Evolutionary conservation across 169 alveolate genomes (phyloP).

Genomic region (Plasmodium falciparum): DNA sequence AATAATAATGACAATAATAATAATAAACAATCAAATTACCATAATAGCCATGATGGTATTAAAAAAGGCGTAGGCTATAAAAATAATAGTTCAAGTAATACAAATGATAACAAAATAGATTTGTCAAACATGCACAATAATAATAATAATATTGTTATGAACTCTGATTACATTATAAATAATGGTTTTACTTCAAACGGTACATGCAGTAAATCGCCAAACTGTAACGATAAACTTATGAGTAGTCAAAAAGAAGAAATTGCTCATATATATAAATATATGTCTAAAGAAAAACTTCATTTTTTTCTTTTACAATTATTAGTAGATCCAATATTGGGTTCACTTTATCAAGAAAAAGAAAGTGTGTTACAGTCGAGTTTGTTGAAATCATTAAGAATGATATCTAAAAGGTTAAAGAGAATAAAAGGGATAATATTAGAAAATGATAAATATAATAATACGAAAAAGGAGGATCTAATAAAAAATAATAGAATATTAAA

Average conservation of each 20-base stretch:
- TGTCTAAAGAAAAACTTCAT: neutral
- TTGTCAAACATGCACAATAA: neutral
- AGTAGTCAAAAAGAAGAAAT: neutral
- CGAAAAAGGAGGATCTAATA: neutral
- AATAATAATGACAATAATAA: neutral
- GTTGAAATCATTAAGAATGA: constrained; percentile 45
- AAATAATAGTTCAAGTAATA: neutral
- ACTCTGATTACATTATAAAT: too few species aligned
- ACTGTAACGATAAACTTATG: too few species aligned
- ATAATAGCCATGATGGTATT: neutral
- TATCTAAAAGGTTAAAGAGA: constrained; percentile 35
- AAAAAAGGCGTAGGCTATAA: neutral
- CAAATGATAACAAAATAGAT: neutral
- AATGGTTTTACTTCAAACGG: too few species aligned
- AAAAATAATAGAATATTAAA: neutral
- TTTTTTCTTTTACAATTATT: constrained; percentile 37
- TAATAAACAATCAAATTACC: neutral
- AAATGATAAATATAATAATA: neutral
- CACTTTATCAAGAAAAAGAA: constrained; percentile 73
- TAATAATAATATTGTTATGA: neutral
- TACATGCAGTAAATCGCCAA: too few species aligned
- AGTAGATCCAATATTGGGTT: constrained; percentile 59
- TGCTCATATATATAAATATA: neutral
- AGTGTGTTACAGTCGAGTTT: constrained; percentile 17
- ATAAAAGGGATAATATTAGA: neutral